These are phyloP conservation scores for Lyophyllum semitale DNA, from an alignment of 768 basidiomycete genomes.

Conservation along the genomic window DNA sequence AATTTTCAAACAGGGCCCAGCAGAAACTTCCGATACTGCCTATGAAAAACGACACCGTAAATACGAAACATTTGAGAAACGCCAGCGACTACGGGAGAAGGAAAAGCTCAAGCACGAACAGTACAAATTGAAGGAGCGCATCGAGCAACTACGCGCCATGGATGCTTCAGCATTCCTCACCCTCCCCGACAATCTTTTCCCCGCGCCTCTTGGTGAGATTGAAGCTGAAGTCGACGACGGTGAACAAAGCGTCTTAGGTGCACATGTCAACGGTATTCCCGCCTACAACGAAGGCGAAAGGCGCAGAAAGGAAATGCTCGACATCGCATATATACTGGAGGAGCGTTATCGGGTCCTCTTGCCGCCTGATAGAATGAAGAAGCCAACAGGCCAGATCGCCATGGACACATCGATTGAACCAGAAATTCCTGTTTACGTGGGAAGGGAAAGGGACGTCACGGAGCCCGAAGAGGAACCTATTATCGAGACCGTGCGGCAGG, in stretches of 20 bases:
- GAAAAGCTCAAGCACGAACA: constrained; percentile 92
- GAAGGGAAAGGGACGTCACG: constrained; percentile 26
- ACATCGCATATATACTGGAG: constrained; percentile 64
- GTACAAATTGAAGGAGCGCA: constrained; percentile 87
- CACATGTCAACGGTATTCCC: constrained; percentile 37
- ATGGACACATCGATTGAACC: constrained; percentile 22
- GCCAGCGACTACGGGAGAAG: constrained; percentile 83
- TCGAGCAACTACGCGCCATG: constrained; percentile 80
- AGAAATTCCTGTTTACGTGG: constrained; percentile 20
- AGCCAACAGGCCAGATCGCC: constrained; percentile 24
- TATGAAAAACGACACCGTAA: constrained; percentile 85
- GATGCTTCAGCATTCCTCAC: constrained; percentile 69
- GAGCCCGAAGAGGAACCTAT: constrained; percentile 31
- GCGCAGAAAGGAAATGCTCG: constrained; percentile 73
- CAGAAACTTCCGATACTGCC: constrained; percentile 77
- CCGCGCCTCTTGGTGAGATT: constrained; percentile 29
- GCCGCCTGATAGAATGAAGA: constrained; percentile 57
- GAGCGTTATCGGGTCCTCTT: constrained; percentile 76
- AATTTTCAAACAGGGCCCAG: constrained; percentile 41
- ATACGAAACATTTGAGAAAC: constrained; percentile 85
- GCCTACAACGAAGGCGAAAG: constrained; percentile 68
- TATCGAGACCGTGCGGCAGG: constrained; percentile 25
- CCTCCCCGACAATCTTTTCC: constrained; percentile 60
- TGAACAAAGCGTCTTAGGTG: constrained; percentile 28
- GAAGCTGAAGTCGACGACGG: constrained; percentile 28